Evolutionary conservation across 1,284 basidiomycete species (phyloP).

Genomic region (Pyrrhoderma noxium): DNA sequence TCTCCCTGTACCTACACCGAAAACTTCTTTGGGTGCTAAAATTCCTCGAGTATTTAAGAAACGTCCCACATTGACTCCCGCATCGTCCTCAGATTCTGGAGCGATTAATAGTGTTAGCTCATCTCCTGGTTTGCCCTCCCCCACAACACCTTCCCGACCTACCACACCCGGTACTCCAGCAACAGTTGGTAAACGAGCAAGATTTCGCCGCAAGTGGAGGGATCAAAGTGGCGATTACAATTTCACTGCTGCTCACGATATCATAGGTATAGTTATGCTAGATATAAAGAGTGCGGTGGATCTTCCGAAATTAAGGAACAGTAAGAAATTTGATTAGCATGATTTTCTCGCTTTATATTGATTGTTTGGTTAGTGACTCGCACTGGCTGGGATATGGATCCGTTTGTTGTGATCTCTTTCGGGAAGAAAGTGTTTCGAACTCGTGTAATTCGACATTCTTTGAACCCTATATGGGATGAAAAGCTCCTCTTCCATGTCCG

Average conservation of each 20-base stretch:
- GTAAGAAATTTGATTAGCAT: slow-evolving; percentile 37
- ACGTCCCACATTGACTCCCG: slow-evolving; percentile 2
- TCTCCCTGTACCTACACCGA: slow-evolving; percentile 1
- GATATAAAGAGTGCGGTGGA: slow-evolving; percentile 67
- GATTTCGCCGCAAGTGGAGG: slow-evolving; percentile 21
- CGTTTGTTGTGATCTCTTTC: slow-evolving; percentile 93
- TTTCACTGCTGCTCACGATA: slow-evolving; percentile 66
- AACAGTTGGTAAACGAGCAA: slow-evolving; percentile 13
- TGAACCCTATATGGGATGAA: slow-evolving; percentile 93
- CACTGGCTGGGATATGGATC: slow-evolving; percentile 94
- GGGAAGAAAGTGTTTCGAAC: slow-evolving; percentile 97
- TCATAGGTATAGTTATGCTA: slow-evolving; percentile 90
- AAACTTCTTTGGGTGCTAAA: slow-evolving; percentile 7
- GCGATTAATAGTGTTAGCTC: neutral
- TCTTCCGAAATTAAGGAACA: slow-evolving; percentile 82
- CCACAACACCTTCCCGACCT: slow-evolving; percentile 9
- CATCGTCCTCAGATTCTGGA: slow-evolving; percentile 11
- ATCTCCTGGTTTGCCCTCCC: neutral
- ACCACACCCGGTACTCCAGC: slow-evolving; percentile 17
- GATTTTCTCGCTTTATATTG: slow-evolving; percentile 1
- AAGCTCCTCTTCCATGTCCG: slow-evolving; percentile 94
- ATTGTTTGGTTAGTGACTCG: slow-evolving; percentile 53
- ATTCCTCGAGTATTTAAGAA: slow-evolving; percentile 12
- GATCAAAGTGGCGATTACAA: slow-evolving; percentile 47
- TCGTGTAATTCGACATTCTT: slow-evolving; percentile 79